phyloP scores from a whole-genome alignment of 2,329 filamentous ascomycete genomes.

The Onygenales sp. region DNA sequence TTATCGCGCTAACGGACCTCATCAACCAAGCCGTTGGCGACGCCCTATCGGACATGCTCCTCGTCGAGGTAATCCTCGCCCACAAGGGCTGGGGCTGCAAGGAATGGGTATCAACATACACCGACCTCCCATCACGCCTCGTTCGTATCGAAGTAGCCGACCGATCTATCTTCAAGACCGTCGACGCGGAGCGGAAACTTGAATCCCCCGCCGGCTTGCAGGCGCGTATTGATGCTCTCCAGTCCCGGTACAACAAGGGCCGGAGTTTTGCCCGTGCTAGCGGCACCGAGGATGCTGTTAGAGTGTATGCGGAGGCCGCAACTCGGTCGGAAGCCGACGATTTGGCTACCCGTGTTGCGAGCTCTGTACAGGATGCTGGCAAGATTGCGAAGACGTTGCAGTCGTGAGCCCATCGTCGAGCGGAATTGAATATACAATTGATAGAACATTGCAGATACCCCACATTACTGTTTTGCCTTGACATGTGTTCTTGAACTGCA shows the following conservation, averaged over 20 bases:
- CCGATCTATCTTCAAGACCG: constrained; percentile 81
- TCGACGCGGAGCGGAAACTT: constrained; percentile 83
- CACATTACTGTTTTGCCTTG: not conserved
- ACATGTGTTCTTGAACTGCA: not conserved
- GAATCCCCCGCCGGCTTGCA: constrained; percentile 71
- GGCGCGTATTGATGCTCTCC: constrained; percentile 73
- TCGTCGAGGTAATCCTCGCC: constrained; percentile 91
- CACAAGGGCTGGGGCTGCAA: constrained; percentile 86
- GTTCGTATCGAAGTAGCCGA: constrained; percentile 83
- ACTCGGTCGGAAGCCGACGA: constrained; percentile 85
- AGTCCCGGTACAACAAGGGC: constrained; percentile 83
- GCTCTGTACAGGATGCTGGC: constrained; percentile 57
- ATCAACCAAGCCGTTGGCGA: constrained; percentile 99
- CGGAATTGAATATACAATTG: too few species aligned
- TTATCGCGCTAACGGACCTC: constrained; percentile 73
- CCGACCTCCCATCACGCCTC: constrained; percentile 89
- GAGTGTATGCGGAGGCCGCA: constrained; percentile 91
- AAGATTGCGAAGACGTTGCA: constrained; percentile 4
- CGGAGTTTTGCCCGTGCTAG: constrained; percentile 85
- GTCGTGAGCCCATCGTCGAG: not conserved
- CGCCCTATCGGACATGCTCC: constrained; percentile 87
- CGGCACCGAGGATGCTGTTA: constrained; percentile 90
- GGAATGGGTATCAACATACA: constrained; percentile 90
- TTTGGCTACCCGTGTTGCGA: constrained; percentile 71
- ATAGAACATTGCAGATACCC: not conserved